These are phyloP conservation scores for Pichia kluyveri DNA, from an alignment of 805 yeast genomes.

Conservation along the genomic window DNA sequence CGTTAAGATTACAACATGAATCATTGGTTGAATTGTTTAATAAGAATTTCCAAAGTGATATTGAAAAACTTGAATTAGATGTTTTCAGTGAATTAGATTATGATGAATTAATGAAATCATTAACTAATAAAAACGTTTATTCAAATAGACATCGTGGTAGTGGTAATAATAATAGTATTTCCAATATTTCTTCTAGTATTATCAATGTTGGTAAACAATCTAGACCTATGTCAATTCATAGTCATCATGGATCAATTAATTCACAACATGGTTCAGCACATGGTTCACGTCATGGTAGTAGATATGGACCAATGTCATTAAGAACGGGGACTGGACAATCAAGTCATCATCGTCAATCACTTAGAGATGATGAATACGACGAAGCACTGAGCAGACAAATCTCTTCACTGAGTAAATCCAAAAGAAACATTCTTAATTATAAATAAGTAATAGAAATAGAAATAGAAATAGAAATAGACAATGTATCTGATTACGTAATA, in stretches of 20 bases:
- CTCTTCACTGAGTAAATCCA: neutral
- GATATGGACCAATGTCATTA: neutral
- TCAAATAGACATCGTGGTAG: conserved; percentile 3
- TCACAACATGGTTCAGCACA: neutral
- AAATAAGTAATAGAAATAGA: neutral
- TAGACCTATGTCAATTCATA: neutral
- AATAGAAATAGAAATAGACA: too few species aligned
- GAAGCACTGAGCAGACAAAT: neutral
- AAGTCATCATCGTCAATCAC: neutral
- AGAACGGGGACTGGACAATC: neutral
- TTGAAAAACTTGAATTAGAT: conserved; percentile 32
- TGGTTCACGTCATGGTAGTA: conserved; percentile 2
- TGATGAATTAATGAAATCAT: conserved; percentile 11
- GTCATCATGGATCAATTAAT: neutral
- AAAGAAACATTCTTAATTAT: neutral
- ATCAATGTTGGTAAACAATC: neutral
- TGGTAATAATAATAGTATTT: conserved; percentile 4
- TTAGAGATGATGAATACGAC: conserved; percentile 1
- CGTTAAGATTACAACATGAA: conserved; percentile 57
- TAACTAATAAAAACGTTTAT: conserved; percentile 11
- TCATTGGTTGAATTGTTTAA: conserved; percentile 53
- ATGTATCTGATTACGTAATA: too few species aligned
- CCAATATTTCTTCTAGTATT: neutral
- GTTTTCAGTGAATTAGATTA: conserved; percentile 15
- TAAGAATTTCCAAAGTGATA: conserved; percentile 62